Conservation (phyloP, 2,329 filamentous ascomycete species). For the Aureobasidium sp. region DNA sequence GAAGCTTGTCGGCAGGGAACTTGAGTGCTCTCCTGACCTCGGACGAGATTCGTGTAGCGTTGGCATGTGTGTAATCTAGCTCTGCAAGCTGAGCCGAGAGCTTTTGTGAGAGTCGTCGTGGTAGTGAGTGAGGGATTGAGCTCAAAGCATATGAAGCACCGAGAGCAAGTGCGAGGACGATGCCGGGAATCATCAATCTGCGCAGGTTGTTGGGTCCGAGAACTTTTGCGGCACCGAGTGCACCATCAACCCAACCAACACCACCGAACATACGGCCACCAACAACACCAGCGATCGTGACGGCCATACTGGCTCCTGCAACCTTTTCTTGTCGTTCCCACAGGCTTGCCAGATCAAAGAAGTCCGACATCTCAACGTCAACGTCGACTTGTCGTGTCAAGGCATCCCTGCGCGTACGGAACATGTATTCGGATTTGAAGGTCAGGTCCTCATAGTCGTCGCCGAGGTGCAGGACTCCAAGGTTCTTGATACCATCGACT, state of each 20-base stretch:
- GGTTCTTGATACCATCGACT: constrained; percentile 77
- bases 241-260: constrained; percentile 81
- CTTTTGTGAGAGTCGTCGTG: constrained; percentile 74
- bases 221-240: constrained; percentile 69
- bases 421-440: constrained; percentile 92
- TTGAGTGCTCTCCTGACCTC: constrained; percentile 85
- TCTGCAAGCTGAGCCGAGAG: constrained; percentile 69
- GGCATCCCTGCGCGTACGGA: constrained; percentile 70
- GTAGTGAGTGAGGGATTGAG: constrained; percentile 82
- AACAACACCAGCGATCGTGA: constrained; percentile 81
- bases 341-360: constrained; percentile 76
- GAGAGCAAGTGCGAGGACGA: constrained; percentile 64
- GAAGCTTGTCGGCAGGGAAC: constrained; percentile 76
- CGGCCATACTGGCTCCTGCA: constrained; percentile 85
- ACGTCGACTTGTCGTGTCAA: constrained; percentile 79
- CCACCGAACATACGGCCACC: constrained; percentile 74
- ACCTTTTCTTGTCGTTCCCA: constrained; percentile 91
- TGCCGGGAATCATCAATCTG: constrained; percentile 68
- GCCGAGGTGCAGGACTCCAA: constrained; percentile 81
- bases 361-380: constrained; percentile 82
- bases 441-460: constrained; percentile 77
- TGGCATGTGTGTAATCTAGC: constrained; percentile 87
- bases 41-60: constrained; percentile 72
- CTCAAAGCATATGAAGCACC: constrained; percentile 72
- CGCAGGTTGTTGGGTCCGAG: constrained; percentile 74